Percentiles rank a stretch among this genome's conserved stretches.
Conservation (phyloP, 140 eudicot species). For the Erigeron philadelphicus region DNA sequence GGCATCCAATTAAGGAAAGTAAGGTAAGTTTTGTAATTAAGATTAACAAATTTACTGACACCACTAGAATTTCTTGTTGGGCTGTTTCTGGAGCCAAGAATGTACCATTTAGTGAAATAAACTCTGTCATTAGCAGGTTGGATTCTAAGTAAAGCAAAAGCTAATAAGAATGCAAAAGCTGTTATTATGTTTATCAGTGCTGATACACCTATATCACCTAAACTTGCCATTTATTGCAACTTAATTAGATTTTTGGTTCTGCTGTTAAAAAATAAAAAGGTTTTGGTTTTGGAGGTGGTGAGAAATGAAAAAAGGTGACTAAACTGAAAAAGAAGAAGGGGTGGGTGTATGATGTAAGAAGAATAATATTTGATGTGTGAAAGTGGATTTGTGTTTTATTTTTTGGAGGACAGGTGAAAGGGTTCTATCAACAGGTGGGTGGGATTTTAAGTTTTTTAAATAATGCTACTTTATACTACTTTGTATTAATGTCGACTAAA, state of each 20-base stretch:
- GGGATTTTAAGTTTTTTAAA: not conserved
- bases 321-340: too few species aligned
- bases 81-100: slow-evolving; percentile 41
- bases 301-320: too few species aligned
- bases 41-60: slow-evolving; percentile 39
- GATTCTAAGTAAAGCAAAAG: slow-evolving; percentile 65
- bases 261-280: too few species aligned
- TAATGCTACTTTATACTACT: too few species aligned
- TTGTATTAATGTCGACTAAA: too few species aligned
- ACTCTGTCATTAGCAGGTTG: slow-evolving; percentile 59
- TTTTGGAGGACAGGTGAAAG: not conserved
- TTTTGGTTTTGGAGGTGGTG: too few species aligned
- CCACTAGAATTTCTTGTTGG: slow-evolving; percentile 26
- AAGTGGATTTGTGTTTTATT: too few species aligned
- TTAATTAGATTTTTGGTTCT: too few species aligned
- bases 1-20: slow-evolving; percentile 50
- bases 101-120: slow-evolving; percentile 63
- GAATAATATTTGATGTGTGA: too few species aligned
- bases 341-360: too few species aligned
- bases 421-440: not conserved
- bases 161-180: slow-evolving; percentile 48
- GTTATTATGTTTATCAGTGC: slow-evolving; percentile 47
- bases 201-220: slow-evolving; percentile 51
- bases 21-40: slow-evolving; percentile 38
- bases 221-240: slow-evolving; percentile 38